Conservation (phyloP, 1,284 basidiomycete species). For the Farysia itapuensis region DNA sequence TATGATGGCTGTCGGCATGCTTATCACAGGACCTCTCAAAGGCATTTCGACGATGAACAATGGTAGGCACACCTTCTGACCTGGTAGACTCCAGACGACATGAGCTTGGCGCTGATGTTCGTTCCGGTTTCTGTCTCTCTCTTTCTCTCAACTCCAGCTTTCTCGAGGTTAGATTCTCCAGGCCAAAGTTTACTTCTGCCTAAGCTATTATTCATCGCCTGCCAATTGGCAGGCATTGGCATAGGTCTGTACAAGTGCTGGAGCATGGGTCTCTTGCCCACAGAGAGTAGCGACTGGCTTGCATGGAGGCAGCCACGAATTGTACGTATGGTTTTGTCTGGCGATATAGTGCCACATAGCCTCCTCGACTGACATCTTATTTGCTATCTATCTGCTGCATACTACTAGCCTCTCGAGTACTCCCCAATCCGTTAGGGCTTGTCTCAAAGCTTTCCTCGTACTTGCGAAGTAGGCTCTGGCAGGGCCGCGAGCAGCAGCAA, state of each 20-base stretch:
- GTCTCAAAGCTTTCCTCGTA: no score
- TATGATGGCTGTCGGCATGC: conserved; percentile 59
- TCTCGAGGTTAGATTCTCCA: conserved; percentile 42
- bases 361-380: neutral
- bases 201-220: conserved; percentile 44
- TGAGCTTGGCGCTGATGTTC: no score
- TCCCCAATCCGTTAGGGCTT: conserved; percentile 29
- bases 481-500: no score
- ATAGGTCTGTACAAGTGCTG: conserved; percentile 57
- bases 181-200: conserved; percentile 46
- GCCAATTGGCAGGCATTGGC: conserved; percentile 45
- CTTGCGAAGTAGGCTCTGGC: no score
- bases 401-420: conserved; percentile 28
- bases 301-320: conserved; percentile 50
- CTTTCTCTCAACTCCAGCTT: no score
- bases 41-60: conserved; percentile 40
- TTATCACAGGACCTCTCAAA: conserved; percentile 49
- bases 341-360: neutral
- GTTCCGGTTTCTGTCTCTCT: no score
- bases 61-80: no score
- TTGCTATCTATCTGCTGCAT: neutral
- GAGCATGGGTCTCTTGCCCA: conserved; percentile 58
- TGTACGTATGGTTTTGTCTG: conserved; percentile 36
- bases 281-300: conserved; percentile 58
- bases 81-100: no score